Evolutionary conservation across 1,284 basidiomycete species (phyloP).

Genomic region (Fomitiporia mediterranea): DNA sequence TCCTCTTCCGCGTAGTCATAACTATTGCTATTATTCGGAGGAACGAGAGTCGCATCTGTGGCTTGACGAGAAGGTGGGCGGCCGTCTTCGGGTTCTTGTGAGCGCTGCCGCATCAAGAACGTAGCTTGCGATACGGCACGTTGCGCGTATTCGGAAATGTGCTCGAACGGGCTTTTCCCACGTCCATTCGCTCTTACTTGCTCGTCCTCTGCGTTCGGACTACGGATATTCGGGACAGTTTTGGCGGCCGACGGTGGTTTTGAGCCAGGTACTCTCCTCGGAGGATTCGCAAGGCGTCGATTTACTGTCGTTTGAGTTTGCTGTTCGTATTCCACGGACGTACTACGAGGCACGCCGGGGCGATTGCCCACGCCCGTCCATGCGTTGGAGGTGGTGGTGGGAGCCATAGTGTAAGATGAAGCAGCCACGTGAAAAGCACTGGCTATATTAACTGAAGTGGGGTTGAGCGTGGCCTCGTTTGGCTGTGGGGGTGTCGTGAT

Average conservation of each 20-base stretch:
- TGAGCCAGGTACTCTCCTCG: conserved; percentile 32
- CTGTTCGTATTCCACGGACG: conserved; percentile 73
- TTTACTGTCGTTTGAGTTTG: conserved; percentile 48
- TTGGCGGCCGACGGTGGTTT: conserved; percentile 45
- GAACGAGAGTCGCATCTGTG: conserved; percentile 32
- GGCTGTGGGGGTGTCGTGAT: conserved; percentile 48
- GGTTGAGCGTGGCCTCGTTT: conserved; percentile 65
- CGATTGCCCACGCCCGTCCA: conserved; percentile 67
- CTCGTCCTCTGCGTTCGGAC: conserved; percentile 59
- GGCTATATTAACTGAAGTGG: conserved; percentile 82
- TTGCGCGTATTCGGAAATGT: conserved; percentile 49
- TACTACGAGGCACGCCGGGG: conserved; percentile 55
- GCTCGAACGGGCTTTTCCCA: conserved; percentile 60
- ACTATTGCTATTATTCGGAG: conserved; percentile 45
- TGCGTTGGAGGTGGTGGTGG: conserved; percentile 49
- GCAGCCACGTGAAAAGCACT: conserved; percentile 72
- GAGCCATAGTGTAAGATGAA: conserved; percentile 31
- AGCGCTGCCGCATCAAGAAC: conserved; percentile 59
- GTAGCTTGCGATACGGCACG: conserved; percentile 39
- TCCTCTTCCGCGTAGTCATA: conserved; percentile 79
- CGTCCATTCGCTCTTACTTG: conserved; percentile 30
- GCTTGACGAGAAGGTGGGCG: conserved; percentile 23
- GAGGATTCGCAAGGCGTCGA: conserved; percentile 55
- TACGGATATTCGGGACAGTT: conserved; percentile 43
- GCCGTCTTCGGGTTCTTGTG: conserved; percentile 40